A percentile compares a stretch with the other conserved stretches of the same genome.
Conservation (phyloP, 164 flowering plant species). For the Akebia trifoliata region DNA sequence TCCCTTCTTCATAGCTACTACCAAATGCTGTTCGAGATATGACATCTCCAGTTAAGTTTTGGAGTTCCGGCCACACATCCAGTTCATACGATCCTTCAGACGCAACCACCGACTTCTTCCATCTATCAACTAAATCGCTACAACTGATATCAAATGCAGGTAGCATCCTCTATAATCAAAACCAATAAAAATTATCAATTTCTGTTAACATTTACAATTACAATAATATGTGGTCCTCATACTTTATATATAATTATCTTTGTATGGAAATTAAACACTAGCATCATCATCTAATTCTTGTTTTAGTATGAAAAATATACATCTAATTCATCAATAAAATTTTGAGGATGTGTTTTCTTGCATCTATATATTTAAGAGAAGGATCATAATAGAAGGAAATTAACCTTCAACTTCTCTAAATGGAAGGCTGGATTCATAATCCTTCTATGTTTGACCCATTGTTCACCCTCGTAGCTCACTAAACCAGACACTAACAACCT, state of each 20-base stretch:
- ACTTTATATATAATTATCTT: no score
- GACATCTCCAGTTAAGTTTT: slow-evolving; percentile 25
- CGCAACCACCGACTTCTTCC: slow-evolving; percentile 24
- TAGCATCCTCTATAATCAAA: slow-evolving; percentile 22
- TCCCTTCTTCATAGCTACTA: slow-evolving; percentile 38
- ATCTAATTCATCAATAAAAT: background rate
- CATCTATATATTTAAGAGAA: background rate
- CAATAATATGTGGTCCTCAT: no score
- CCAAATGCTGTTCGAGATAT: slow-evolving; percentile 40
- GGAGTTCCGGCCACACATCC: slow-evolving; percentile 31
- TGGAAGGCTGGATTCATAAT: slow-evolving; percentile 28
- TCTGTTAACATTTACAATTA: no score
- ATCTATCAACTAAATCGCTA: slow-evolving; percentile 16
- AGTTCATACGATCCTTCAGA: slow-evolving; percentile 12
- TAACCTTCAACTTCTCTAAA: slow-evolving; percentile 31
- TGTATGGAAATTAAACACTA: no score
- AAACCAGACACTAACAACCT: slow-evolving; percentile 15
- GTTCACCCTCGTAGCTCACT: slow-evolving; percentile 11
- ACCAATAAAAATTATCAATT: slow-evolving; percentile 3
- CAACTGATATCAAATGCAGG: slow-evolving; percentile 27
- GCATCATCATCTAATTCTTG: no score
- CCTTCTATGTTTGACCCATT: slow-evolving; percentile 30
- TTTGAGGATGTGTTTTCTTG: background rate
- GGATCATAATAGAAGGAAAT: background rate
- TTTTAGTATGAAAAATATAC: no score